phyloP scores from a whole-genome alignment of 441 rosid species.

The Viola pubescens region DNA sequence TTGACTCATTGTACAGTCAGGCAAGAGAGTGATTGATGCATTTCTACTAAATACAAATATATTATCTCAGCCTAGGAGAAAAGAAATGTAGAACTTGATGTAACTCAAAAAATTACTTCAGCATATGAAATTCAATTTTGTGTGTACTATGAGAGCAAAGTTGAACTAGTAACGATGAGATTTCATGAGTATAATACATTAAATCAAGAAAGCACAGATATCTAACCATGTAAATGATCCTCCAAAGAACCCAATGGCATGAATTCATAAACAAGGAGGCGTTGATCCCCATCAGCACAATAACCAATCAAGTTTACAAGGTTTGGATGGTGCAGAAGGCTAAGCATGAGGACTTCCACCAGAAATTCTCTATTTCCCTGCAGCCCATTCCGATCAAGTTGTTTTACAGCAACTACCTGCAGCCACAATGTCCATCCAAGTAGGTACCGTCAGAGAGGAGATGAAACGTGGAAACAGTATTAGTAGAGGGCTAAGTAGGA shows the following conservation, averaged over 20 bases:
- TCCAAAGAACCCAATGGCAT: conserved; percentile 95
- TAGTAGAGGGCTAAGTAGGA: neutral
- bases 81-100: too few relatives aligned
- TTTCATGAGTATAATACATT: neutral
- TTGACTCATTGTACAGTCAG: too few relatives aligned
- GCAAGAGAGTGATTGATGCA: too few relatives aligned
- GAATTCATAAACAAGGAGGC: conserved; percentile 93
- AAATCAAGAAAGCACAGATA: conserved; percentile 1
- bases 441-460: conserved; percentile 5
- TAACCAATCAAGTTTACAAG: conserved; percentile 94
- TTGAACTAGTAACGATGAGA: conserved; percentile 1
- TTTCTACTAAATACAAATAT: too few relatives aligned
- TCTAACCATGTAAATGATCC: conserved; percentile 93
- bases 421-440: conserved; percentile 17
- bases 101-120: too few relatives aligned
- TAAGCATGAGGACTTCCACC: conserved; percentile 97
- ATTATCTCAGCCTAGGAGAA: too few relatives aligned
- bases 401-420: conserved; percentile 97
- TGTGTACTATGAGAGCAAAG: conserved; percentile 3
- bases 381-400: conserved; percentile 91
- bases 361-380: conserved; percentile 98
- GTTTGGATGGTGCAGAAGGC: conserved; percentile 87
- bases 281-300: conserved; percentile 97
- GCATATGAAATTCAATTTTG: too few relatives aligned
- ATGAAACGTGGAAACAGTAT: conserved; percentile 1